phyloP scores from a whole-genome alignment of 2,329 filamentous ascomycete species.

The Dothistroma septosporum region DNA sequence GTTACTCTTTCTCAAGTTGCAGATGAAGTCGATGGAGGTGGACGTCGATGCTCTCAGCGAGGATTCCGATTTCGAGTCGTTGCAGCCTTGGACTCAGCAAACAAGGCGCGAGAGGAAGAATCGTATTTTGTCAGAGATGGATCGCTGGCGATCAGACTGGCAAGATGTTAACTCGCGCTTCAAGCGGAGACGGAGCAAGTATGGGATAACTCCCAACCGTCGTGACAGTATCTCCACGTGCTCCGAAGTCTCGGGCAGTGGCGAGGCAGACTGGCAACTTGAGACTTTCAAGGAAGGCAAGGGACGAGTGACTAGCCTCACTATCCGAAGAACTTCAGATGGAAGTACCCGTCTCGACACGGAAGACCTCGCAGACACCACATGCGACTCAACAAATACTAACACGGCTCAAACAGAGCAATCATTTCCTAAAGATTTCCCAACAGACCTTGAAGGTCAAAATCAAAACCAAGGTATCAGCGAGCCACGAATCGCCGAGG shows the following conservation, averaged over 20 bases:
- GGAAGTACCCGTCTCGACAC: background rate
- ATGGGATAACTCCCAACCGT: slow-evolving; percentile 25
- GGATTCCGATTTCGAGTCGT: slow-evolving; percentile 15
- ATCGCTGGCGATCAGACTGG: slow-evolving; percentile 37
- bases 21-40: slow-evolving; percentile 37
- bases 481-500: slow-evolving; percentile 13
- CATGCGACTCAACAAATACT: background rate
- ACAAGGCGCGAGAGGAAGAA: slow-evolving; percentile 18
- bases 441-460: slow-evolving; percentile 8
- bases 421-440: slow-evolving; percentile 1
- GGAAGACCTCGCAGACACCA: background rate
- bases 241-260: slow-evolving; percentile 10
- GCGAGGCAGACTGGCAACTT: slow-evolving; percentile 27
- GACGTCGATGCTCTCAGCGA: slow-evolving; percentile 27
- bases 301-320: slow-evolving; percentile 25
- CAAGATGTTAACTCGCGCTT: slow-evolving; percentile 33
- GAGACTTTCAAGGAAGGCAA: slow-evolving; percentile 26
- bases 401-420: slow-evolving; percentile 3
- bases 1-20: slow-evolving; percentile 38
- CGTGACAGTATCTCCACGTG: slow-evolving; percentile 12
- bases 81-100: slow-evolving; percentile 6
- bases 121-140: slow-evolving; percentile 30
- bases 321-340: slow-evolving; percentile 19
- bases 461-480: slow-evolving; percentile 5
- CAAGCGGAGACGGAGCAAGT: slow-evolving; percentile 28